Evolutionary conservation across 192 early-diverging fungal species (phyloP).

Genomic region (Jimgerdemannia lactiflua): DNA sequence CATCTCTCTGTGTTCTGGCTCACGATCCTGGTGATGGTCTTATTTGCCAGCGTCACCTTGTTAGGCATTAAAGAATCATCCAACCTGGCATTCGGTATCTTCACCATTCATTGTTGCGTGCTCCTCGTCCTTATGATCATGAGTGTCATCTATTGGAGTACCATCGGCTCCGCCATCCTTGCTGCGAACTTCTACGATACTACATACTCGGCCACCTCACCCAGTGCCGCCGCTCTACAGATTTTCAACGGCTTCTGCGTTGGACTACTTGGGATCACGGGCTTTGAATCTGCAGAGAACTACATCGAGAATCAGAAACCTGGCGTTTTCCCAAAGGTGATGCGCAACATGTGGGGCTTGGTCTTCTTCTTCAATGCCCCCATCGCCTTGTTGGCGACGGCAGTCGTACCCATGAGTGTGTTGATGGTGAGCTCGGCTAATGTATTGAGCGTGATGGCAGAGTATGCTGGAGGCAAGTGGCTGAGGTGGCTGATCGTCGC

Average conservation of each 20-base stretch:
- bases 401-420: conserved; percentile 41
- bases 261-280: conserved; percentile 52
- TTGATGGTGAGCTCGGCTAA: conserved; percentile 34
- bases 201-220: conserved; percentile 19
- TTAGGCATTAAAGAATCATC: conserved; percentile 51
- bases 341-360: conserved; percentile 53
- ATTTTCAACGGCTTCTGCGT: conserved; percentile 54
- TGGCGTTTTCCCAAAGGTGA: conserved; percentile 51
- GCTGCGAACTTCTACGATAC: conserved; percentile 44
- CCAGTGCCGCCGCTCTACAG: conserved; percentile 11
- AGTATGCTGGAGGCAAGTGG: conserved; percentile 30
- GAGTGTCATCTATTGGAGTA: conserved; percentile 37
- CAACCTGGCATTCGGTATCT: conserved; percentile 42
- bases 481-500: conserved; percentile 41
- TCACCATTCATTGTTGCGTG: conserved; percentile 39
- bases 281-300: conserved; percentile 49
- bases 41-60: conserved; percentile 44
- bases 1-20: conserved; percentile 33
- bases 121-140: conserved; percentile 39
- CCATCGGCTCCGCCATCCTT: conserved; percentile 31
- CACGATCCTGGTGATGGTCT: conserved; percentile 39
- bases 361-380: conserved; percentile 43
- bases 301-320: conserved; percentile 57
- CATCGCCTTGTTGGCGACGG: conserved; percentile 39
- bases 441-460: conserved; percentile 41